Conservation (phyloP, 1,139 yeast genomes). For the Magnusiomyces starmeri region DNA sequence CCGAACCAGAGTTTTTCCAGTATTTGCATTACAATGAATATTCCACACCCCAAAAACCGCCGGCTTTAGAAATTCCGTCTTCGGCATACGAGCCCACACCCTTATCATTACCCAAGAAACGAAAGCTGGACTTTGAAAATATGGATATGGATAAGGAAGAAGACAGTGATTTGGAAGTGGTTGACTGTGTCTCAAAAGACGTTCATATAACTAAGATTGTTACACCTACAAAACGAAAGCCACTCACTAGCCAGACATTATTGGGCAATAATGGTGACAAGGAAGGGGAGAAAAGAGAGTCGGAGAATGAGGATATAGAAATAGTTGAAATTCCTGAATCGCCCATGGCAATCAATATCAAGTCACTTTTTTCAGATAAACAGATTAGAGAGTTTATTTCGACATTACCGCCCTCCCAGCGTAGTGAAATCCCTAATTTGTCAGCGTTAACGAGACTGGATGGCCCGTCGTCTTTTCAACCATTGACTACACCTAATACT, state of each 20-base stretch:
- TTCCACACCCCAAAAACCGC: no score
- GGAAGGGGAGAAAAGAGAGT: no score
- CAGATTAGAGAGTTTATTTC: neutral
- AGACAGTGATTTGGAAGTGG: neutral
- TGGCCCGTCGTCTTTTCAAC: neutral
- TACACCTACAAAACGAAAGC: neutral
- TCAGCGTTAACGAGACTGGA: neutral
- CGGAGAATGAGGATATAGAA: neutral
- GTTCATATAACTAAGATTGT: neutral
- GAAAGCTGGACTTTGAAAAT: neutral
- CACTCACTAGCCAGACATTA: no score
- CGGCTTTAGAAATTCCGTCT: no score
- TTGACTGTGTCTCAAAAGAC: neutral
- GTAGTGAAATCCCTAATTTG: neutral
- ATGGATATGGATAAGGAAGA: neutral
- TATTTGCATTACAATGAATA: neutral
- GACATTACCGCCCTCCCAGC: neutral
- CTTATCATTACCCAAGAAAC: neutral
- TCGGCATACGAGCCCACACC: neutral
- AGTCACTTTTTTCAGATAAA: conserved; percentile 3
- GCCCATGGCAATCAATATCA: conserved; percentile 3
- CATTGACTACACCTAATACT: no score
- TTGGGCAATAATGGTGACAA: no score
- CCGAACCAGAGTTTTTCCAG: neutral
- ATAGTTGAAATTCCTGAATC: conserved; percentile 10